Conservation (phyloP, 345 rosid species). For the Pseudoturritis turrita region DNA sequence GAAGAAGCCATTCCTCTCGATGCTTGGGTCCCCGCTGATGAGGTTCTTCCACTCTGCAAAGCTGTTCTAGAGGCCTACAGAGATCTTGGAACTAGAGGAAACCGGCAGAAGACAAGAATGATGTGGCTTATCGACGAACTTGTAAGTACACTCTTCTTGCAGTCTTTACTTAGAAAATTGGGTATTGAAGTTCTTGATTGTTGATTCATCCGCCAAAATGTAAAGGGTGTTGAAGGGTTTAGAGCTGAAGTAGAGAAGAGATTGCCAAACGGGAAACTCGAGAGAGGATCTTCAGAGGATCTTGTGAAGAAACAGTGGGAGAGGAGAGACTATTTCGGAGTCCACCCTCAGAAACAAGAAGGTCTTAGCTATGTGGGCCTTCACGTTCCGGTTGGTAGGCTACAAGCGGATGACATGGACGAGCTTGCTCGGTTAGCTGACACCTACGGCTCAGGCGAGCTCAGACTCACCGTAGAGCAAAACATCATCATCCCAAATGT, state of each 20-base stretch:
- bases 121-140: conserved; percentile 98
- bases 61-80: conserved; percentile 79
- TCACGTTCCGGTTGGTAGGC: conserved; percentile 83
- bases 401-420: conserved; percentile 92
- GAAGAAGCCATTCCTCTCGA: conserved; percentile 93
- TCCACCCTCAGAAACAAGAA: conserved; percentile 84
- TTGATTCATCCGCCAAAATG: neutral
- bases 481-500: conserved; percentile 86
- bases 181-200: neutral
- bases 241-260: conserved; percentile 71
- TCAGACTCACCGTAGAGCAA: conserved; percentile 87
- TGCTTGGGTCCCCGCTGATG: conserved; percentile 90
- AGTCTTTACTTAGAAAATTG: neutral
- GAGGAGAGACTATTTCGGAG: conserved; percentile 79
- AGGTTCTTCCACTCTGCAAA: conserved; percentile 61
- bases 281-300: conserved; percentile 63
- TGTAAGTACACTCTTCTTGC: conserved; percentile 40
- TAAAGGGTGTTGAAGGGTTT: conserved; percentile 84
- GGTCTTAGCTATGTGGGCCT: conserved; percentile 80
- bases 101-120: conserved; percentile 91
- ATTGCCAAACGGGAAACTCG: conserved; percentile 60
- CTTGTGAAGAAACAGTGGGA: conserved; percentile 73
- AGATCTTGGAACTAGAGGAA: conserved; percentile 90
- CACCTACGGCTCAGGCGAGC: conserved; percentile 74
- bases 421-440: conserved; percentile 80